Evolutionary conservation across 2,329 filamentous ascomycete genomes (phyloP).

Genomic region (Canariomyces notabilis): DNA sequence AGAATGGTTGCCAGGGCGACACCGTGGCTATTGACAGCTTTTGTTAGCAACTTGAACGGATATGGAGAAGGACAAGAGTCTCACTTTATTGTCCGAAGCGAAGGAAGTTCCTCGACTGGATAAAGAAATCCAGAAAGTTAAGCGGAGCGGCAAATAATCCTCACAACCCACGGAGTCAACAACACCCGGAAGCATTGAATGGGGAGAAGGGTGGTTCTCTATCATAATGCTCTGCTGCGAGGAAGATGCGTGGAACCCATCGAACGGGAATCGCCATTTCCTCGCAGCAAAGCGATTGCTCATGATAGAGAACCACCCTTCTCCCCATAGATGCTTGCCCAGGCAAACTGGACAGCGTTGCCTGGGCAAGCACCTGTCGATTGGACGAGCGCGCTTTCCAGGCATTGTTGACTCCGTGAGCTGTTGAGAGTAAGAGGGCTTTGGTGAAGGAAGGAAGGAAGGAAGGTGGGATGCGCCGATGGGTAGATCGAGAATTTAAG

Average conservation of each 20-base stretch:
- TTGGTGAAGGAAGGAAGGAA: background rate
- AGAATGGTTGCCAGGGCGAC: background rate
- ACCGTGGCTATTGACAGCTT: background rate
- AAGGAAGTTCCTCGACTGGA: slow-evolving; percentile 7
- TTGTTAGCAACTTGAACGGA: background rate
- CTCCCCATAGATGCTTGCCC: background rate
- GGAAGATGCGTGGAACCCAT: background rate
- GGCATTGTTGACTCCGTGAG: background rate
- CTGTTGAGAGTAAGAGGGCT: background rate
- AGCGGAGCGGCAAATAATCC: background rate
- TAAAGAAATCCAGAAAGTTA: background rate
- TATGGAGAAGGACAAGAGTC: background rate
- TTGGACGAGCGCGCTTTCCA: background rate
- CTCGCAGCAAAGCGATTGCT: background rate
- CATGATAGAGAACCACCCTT: background rate
- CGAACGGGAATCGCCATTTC: background rate
- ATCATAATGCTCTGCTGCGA: background rate
- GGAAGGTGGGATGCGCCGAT: background rate
- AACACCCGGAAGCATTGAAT: background rate
- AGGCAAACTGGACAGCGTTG: background rate
- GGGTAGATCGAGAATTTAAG: background rate
- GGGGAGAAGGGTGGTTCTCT: background rate
- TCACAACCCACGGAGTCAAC: background rate
- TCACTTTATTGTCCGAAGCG: background rate
- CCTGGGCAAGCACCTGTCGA: background rate